Conservation (phyloP, 1,284 basidiomycete genomes). For the Moniliella sp. region DNA sequence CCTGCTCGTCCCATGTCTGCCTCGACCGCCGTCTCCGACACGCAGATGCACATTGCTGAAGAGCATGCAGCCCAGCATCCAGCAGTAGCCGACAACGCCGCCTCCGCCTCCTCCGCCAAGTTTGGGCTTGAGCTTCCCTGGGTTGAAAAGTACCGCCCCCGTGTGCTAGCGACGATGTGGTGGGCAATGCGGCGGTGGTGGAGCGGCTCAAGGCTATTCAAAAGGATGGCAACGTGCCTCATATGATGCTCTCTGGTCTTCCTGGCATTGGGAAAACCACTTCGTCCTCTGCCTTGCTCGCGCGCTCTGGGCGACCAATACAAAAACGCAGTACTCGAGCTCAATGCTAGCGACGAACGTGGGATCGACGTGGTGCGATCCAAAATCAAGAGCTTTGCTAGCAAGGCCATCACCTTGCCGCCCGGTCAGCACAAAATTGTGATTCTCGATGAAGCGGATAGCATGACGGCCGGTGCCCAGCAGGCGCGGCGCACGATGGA, state of each 20-base stretch:
- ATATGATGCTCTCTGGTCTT: slow-evolving; percentile 92
- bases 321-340: slow-evolving; percentile 87
- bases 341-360: slow-evolving; percentile 93
- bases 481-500: slow-evolving; percentile 98
- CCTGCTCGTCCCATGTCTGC: too few relatives aligned
- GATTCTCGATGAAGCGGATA: slow-evolving; percentile 85
- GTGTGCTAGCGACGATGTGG: slow-evolving; percentile 64
- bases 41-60: too few relatives aligned
- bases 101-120: too few relatives aligned
- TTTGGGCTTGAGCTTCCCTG: too few relatives aligned
- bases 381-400: slow-evolving; percentile 93
- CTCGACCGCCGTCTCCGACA: too few relatives aligned
- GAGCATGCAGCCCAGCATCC: too few relatives aligned
- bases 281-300: slow-evolving; percentile 87
- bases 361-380: slow-evolving; percentile 97
- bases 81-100: too few relatives aligned
- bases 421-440: slow-evolving; percentile 91
- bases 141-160: slow-evolving; percentile 50
- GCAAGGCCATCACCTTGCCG: slow-evolving; percentile 91
- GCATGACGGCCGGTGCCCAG: slow-evolving; percentile 90
- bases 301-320: slow-evolving; percentile 89
- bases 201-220: slow-evolving; percentile 92
- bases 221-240: slow-evolving; percentile 78
- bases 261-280: slow-evolving; percentile 99
- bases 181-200: slow-evolving; percentile 83